Percentiles rank a stretch among this genome's conserved stretches.
Conservation (phyloP, 2,329 filamentous ascomycete genomes). For the Diaporthe australafricana region DNA sequence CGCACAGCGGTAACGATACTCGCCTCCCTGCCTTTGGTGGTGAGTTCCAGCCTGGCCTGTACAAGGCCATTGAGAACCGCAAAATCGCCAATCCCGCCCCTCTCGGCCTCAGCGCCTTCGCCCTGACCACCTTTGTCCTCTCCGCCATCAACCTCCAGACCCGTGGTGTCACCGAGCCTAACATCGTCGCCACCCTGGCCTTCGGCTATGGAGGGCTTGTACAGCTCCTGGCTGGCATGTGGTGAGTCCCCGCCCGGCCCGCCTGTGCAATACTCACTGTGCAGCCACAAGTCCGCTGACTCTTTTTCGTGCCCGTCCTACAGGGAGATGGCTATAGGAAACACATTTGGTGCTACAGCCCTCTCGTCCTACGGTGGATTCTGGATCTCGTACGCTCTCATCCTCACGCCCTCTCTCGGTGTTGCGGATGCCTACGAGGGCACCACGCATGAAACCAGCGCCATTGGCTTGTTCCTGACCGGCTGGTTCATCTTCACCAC, state of each 20-base stretch:
- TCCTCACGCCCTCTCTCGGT: conserved; percentile 70
- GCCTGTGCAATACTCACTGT: not conserved
- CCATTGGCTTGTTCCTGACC: conserved; percentile 79
- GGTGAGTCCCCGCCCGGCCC: conserved; percentile 63
- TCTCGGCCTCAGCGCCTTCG: conserved; percentile 82
- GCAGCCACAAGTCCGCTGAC: not conserved
- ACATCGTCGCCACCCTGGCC: conserved; percentile 76
- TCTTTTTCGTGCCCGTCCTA: conserved; percentile 26
- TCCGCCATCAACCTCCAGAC: conserved; percentile 78
- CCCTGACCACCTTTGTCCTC: conserved; percentile 84
- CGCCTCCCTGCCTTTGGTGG: conserved; percentile 74
- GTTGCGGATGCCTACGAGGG: conserved; percentile 58
- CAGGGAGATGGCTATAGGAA: conserved; percentile 89
- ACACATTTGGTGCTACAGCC: conserved; percentile 87
- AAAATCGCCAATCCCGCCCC: conserved; percentile 85
- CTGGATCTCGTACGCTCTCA: conserved; percentile 82
- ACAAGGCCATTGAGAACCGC: conserved; percentile 73
- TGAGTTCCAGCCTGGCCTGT: conserved; percentile 77
- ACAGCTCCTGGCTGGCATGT: conserved; percentile 87
- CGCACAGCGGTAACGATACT: conserved; percentile 45
- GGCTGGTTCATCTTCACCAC: conserved; percentile 90
- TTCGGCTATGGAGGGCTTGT: conserved; percentile 83
- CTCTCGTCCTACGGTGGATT: conserved; percentile 86
- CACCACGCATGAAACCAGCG: conserved; percentile 64
- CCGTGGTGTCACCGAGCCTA: conserved; percentile 69